Evolutionary conservation across 2,329 filamentous ascomycete species (phyloP).

Genomic region (Bertia moriformis): DNA sequence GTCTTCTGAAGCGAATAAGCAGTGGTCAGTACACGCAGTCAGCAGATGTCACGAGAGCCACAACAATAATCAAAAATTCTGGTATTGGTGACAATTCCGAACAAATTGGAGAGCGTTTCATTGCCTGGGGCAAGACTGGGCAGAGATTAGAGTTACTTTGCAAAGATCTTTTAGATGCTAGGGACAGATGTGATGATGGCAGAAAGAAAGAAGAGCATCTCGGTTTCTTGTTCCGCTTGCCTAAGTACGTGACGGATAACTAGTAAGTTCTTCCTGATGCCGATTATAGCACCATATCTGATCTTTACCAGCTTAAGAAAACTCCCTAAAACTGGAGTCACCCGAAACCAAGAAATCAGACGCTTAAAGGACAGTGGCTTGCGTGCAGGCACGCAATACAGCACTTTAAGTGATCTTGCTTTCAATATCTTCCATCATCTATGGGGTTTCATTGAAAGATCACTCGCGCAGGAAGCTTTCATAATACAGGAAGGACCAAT

Average conservation of each 20-base stretch:
- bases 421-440: not conserved
- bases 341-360: not conserved
- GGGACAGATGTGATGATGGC: not conserved
- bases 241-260: not conserved
- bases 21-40: not conserved
- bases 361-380: not conserved
- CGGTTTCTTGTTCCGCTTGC: not conserved
- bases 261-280: not conserved
- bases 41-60: not conserved
- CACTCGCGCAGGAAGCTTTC: not conserved
- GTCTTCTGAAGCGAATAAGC: not conserved
- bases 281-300: not conserved
- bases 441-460: not conserved
- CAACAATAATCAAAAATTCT: not conserved
- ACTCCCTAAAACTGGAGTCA: not conserved
- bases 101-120: not conserved
- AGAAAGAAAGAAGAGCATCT: not conserved
- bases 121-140: not conserved
- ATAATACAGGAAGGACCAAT: too few relatives aligned
- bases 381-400: not conserved
- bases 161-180: not conserved
- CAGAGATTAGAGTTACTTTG: not conserved
- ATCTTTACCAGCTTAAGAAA: not conserved
- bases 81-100: not conserved
- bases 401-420: not conserved